phyloP scores from a whole-genome alignment of 257 asterid genomes.

The Solanum megistacrolobum region DNA sequence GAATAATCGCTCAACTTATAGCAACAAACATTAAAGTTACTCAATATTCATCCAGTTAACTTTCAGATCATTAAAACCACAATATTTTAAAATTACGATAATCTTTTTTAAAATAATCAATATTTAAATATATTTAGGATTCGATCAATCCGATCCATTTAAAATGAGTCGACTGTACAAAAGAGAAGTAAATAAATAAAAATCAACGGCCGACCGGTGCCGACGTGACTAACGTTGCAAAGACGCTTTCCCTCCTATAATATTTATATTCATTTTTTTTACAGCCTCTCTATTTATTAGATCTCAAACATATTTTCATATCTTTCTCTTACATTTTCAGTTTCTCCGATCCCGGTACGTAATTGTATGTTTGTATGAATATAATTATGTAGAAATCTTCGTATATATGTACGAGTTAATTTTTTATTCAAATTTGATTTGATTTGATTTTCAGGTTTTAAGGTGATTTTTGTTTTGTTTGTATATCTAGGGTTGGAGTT shows the following conservation, averaged over 20 bases:
- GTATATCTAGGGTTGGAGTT: slow-evolving; percentile 6
- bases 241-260: slow-evolving; percentile 32
- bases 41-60: too few species aligned
- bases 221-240: slow-evolving; percentile 13
- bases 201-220: slow-evolving; percentile 30
- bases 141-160: neutral
- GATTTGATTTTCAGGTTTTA: neutral
- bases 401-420: neutral
- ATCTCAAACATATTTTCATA: slow-evolving; percentile 9
- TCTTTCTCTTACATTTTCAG: neutral
- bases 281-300: slow-evolving; percentile 33
- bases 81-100: too few species aligned
- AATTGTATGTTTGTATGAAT: too few species aligned
- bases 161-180: neutral
- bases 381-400: slow-evolving; percentile 7
- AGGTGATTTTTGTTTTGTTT: slow-evolving; percentile 27
- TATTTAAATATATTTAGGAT: too few species aligned
- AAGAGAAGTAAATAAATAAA: neutral
- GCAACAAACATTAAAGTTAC: too few species aligned
- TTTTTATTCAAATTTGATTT: neutral
- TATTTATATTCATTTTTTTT: slow-evolving; percentile 2
- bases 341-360: slow-evolving; percentile 45
- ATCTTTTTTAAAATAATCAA: too few species aligned
- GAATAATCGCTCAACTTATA: too few species aligned
- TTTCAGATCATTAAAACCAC: too few species aligned